Evolutionary conservation across 306 rosid species (phyloP), one percentile per base, ranked within the genome.

Genomic region (Comarum palustre): DNA sequence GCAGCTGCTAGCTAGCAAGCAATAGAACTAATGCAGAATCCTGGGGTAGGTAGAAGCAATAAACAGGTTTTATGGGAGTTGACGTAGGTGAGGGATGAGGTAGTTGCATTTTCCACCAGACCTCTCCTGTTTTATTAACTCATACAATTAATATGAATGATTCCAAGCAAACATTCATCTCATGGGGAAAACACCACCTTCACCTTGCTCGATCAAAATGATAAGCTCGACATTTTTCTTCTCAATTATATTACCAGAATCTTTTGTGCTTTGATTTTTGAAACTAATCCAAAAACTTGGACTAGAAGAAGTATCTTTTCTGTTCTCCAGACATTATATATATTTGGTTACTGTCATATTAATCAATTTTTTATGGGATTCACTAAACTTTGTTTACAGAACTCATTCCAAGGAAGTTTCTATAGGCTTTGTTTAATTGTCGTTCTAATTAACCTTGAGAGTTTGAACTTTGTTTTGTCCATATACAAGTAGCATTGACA

Each of bases 91-190:
- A 76, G 85, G 82, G 78, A 82, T 45, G 73, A 54, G 89, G 93
- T 87, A 58, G 96, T 83, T 90, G 89, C 83, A 84, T 71, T 80
- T 3, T 71, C 79, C 60, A 82, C 79, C 87, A 77, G 80, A 73
- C 64, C 72, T 31, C 10, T 1, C 41, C 81, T 83, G 84, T 83
- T 41, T 83, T 60, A 60, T 60, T 86, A 83, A 84, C 81, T 58
- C 90, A 36, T 41, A 51, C 88, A 89, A 82, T 84, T 75, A n/a
- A n/a, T n/a, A 89, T 82, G 76, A 77, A 80, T 81, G 83, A 68
- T 77, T 78, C 70, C 86, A 74, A 79, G 85, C 96, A 91, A 88
- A 91, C 97, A 91, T 91, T 89, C 97, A 91, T 86, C 79, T 84
- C 90, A 76, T 76, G 61, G 86, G 90, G 83, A 87, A 83, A 71